Conservation (phyloP, 2,329 filamentous ascomycete species). For the Tricladium varicosporioides region DNA sequence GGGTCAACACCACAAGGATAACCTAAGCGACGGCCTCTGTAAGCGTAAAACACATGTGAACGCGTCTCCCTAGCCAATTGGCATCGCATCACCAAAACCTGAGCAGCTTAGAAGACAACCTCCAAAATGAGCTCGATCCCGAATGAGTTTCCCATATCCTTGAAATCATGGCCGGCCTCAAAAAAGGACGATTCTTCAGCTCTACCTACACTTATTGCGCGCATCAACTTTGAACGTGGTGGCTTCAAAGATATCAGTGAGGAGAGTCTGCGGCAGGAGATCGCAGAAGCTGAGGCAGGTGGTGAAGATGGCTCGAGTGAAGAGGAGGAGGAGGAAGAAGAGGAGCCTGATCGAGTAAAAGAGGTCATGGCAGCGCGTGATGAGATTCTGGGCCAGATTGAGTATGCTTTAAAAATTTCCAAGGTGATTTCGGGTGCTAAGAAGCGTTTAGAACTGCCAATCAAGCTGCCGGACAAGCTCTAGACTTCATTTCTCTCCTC, state of each 20-base stretch:
- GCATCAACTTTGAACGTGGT: conserved; percentile 75
- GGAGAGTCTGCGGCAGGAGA: conserved; percentile 66
- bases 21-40: neutral
- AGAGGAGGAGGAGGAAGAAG: conserved; percentile 47
- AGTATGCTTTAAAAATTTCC: conserved; percentile 42
- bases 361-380: conserved; percentile 46
- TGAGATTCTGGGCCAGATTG: conserved; percentile 56
- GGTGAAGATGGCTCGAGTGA: conserved; percentile 42
- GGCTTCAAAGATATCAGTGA: conserved; percentile 81
- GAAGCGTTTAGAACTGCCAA: conserved; percentile 40
- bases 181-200: conserved; percentile 56
- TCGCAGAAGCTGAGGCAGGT: conserved; percentile 47
- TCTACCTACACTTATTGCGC: conserved; percentile 73
- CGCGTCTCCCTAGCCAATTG: neutral
- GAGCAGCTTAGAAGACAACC: neutral
- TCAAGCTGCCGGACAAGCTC: conserved; percentile 64
- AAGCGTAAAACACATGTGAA: neutral
- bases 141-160: conserved; percentile 50
- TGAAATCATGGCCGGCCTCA: conserved; percentile 59
- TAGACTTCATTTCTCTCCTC: conserved; percentile 81
- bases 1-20: neutral
- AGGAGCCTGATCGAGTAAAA: conserved; percentile 36
- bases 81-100: neutral
- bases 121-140: conserved; percentile 35
- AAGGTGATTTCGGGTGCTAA: conserved; percentile 12